Evolutionary conservation across 495 filamentous ascomycete genomes (phyloP).

Genomic region (Tuber umbilicatum): DNA sequence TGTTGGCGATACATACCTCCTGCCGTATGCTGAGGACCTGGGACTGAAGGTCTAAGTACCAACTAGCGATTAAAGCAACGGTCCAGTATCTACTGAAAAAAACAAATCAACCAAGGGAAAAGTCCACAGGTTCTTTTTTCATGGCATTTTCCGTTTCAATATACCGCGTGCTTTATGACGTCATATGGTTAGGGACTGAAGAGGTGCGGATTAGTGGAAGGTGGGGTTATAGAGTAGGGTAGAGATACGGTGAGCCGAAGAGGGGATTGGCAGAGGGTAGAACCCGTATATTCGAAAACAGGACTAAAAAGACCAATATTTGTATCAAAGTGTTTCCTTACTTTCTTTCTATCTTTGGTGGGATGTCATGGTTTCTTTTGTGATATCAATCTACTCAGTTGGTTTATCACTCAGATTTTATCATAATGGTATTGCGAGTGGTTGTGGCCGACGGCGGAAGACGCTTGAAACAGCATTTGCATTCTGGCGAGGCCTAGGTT

Average conservation of each 20-base stretch:
- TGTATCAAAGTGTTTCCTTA: background rate
- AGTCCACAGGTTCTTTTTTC: background rate
- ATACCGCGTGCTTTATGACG: background rate
- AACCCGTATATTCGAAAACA: background rate
- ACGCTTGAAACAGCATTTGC: background rate
- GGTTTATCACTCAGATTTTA: background rate
- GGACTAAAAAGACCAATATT: background rate
- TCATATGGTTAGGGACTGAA: background rate
- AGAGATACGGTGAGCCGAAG: background rate
- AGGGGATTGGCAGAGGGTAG: background rate
- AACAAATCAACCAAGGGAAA: background rate
- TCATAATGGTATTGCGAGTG: background rate
- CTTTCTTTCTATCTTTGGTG: background rate
- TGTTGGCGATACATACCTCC: slow-evolving; percentile 78
- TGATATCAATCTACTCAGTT: background rate
- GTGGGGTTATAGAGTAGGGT: background rate
- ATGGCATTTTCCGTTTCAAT: background rate
- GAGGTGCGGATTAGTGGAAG: background rate
- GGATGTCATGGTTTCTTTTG: slow-evolving; percentile 1
- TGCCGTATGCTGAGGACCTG: slow-evolving; percentile 90
- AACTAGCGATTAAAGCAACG: background rate
- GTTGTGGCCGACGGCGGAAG: background rate
- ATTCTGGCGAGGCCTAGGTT: background rate
- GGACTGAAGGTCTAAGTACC: slow-evolving; percentile 75
- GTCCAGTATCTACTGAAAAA: background rate